Evolutionary conservation across 768 basidiomycete genomes (phyloP), one percentile per base, ranked within the genome.

Genomic region (Termitomyces bulborhizus): DNA sequence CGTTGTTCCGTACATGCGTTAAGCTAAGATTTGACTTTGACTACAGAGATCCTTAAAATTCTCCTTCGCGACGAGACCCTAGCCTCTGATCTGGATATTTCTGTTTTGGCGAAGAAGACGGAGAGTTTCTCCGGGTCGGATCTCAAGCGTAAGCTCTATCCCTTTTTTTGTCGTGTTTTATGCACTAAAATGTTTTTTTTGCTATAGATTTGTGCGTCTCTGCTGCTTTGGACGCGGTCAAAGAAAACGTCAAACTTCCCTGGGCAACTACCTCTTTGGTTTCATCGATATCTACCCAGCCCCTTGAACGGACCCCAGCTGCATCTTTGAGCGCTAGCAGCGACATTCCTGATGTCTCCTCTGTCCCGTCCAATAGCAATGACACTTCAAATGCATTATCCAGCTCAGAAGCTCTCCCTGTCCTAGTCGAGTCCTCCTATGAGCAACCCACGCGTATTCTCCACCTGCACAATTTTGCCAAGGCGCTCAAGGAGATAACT

Each of bases 91-190:
- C 72, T 93, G 11, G 81, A 88, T 58, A 66, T 85, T 16, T 72
- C 73, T 46, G 65, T 62, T 24, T 70, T 94, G 39, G 86, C 89
- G 4, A 80, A 78, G 66, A 80, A 82, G 67, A 92, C 92, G 0
- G 88, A 90, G 52, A 83, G 81, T 51, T 98, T 93, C 69, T 98
- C 94, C 54, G 94, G 94, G 15, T 96, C 93, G 27, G 94, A 98
- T 68, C 75, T 98, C 56, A 97, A 96, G 70, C 92, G 94, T 96
- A 56, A 65, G 89, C 75, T 42, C 42, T 29, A 11, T n/a, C 53
- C 29, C n/a, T 27, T 4, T 29, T 29, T 52, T 34, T 49, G 31
- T 51, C 54, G 26, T 48, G 56, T 59, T 36, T 63, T 29, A 37
- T 36, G 12, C 18, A 6, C 6, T 36, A 9, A 24, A 12, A 32